Base-by-base conservation (phyloP, 495 filamentous ascomycete genomes). In the Aspergillus asperescens region DNA sequence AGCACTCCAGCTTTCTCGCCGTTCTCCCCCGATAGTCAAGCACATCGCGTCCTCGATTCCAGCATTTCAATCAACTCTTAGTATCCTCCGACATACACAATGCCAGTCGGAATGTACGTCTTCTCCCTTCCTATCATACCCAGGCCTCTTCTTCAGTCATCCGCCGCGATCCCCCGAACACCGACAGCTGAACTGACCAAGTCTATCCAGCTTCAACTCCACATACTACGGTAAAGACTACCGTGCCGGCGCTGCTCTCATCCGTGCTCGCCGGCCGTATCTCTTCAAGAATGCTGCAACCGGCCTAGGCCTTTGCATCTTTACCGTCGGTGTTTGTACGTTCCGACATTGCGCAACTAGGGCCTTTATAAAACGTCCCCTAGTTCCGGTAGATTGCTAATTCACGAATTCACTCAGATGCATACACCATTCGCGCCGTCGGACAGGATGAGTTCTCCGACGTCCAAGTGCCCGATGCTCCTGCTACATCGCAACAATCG, bases 391-490 rank as follows among this genome's bases (percentile, higher is more conserved):
- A 25, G n/a, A 29, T n/a, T 12, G 37, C 48, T 7, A 42, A 55
- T n/a, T 22, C 7, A 4, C 23, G 10, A n/a, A 18, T 5, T 38
- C 10, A 19, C 39, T 46, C 53, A 98, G 93, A 96, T 65, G 71
- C 81, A 46, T 97, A 86, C 70, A 97, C 93, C 7, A 87, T 99
- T 64, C 77, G 74, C 46, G 90, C 87, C 20, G 84, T 99, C 63
- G 85, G 90, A 29, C 94, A 97, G 72, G 93, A 99, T 68, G 90
- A 99, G 54, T 99, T 99, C 79, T 89, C 92, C 59, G 93, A 99
- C 65, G 90, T 99, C 49, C 81, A 82, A 61, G 83, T 95, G 37
- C 90, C 92, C 42, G 85, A 87, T 62, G 74, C 79, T 6, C 85
- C 86, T 39, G 69, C 77, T 57, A 64, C 76, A 28, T 59, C 58